Percentiles rank a stretch among this genome's conserved stretches.
These are phyloP conservation scores for Gastrolobium bilobum DNA, from an alignment of 306 rosid genomes.

Conservation along the genomic window DNA sequence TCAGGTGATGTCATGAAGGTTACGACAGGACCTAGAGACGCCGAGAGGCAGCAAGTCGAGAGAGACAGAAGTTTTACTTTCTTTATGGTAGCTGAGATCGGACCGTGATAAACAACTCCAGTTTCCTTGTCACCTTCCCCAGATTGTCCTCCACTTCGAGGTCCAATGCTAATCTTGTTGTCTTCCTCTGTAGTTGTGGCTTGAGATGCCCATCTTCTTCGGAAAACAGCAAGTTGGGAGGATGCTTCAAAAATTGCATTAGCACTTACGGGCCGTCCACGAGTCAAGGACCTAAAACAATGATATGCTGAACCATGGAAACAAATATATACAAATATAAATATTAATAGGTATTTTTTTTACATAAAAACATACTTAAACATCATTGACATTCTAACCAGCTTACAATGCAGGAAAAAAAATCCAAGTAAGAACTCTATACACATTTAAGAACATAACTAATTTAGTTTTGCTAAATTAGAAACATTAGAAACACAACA, in stretches of 20 bases:
- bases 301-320: slow-evolving; percentile 64
- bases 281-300: slow-evolving; percentile 54
- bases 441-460: slow-evolving; percentile 16
- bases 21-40: slow-evolving; percentile 89
- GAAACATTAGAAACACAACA: slow-evolving; percentile 12
- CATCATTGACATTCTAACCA: slow-evolving; percentile 15
- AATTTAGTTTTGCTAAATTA: slow-evolving; percentile 15
- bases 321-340: slow-evolving; percentile 12
- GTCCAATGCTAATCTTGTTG: slow-evolving; percentile 89
- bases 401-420: slow-evolving; percentile 2
- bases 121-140: slow-evolving; percentile 69
- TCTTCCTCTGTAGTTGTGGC: slow-evolving; percentile 67
- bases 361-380: neutral
- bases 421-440: neutral
- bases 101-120: slow-evolving; percentile 76
- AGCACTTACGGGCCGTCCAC: slow-evolving; percentile 40
- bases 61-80: slow-evolving; percentile 93
- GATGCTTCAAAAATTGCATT: slow-evolving; percentile 45
- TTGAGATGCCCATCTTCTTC: slow-evolving; percentile 81
- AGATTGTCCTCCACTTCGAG: slow-evolving; percentile 56
- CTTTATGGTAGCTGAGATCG: slow-evolving; percentile 84
- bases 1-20: slow-evolving; percentile 96
- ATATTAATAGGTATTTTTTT: slow-evolving; percentile 5
- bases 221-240: slow-evolving; percentile 51
- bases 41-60: slow-evolving; percentile 95